These are phyloP conservation scores for Venturia carpophila DNA, from an alignment of 2,329 filamentous ascomycete genomes.

Conservation along the genomic window DNA sequence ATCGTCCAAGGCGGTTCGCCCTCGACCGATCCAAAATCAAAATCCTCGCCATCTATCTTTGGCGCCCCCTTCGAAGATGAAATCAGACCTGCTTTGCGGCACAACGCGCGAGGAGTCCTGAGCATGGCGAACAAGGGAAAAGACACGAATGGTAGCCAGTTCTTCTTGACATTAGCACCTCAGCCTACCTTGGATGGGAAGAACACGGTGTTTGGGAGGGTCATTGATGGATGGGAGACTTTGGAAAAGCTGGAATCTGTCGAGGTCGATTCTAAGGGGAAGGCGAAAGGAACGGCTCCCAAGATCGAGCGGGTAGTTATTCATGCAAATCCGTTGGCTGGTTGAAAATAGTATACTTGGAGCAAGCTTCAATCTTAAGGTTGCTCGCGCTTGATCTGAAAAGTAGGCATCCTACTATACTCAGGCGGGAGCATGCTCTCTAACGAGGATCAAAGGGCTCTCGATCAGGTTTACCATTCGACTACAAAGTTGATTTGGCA, in stretches of 20 bases:
- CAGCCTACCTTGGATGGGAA: slow-evolving; percentile 74
- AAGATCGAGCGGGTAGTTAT: slow-evolving; percentile 63
- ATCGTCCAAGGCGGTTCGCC: slow-evolving; percentile 69
- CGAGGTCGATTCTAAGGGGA: slow-evolving; percentile 68
- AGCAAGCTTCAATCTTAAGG: no score
- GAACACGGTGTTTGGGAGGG: slow-evolving; percentile 75
- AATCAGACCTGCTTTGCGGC: slow-evolving; percentile 61
- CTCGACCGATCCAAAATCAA: slow-evolving; percentile 44
- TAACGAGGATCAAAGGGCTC: no score
- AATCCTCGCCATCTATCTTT: slow-evolving; percentile 67
- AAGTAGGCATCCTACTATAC: no score
- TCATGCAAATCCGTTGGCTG: slow-evolving; percentile 72
- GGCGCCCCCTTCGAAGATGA: slow-evolving; percentile 66
- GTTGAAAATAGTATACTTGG: slow-evolving; percentile 24
- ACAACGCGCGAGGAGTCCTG: slow-evolving; percentile 61
- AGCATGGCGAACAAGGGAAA: slow-evolving; percentile 75
- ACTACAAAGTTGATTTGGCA: no score
- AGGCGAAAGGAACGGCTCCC: slow-evolving; percentile 56
- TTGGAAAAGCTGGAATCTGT: slow-evolving; percentile 63
- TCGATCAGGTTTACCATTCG: no score
- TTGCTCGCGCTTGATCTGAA: no score
- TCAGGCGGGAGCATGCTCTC: no score
- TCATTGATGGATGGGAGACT: slow-evolving; percentile 50
- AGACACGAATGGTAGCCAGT: slow-evolving; percentile 68
- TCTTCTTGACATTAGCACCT: slow-evolving; percentile 71